Evolutionary conservation across 2,329 filamentous ascomycete genomes (phyloP).

Genomic region (Aspergillus spinulosporus): DNA sequence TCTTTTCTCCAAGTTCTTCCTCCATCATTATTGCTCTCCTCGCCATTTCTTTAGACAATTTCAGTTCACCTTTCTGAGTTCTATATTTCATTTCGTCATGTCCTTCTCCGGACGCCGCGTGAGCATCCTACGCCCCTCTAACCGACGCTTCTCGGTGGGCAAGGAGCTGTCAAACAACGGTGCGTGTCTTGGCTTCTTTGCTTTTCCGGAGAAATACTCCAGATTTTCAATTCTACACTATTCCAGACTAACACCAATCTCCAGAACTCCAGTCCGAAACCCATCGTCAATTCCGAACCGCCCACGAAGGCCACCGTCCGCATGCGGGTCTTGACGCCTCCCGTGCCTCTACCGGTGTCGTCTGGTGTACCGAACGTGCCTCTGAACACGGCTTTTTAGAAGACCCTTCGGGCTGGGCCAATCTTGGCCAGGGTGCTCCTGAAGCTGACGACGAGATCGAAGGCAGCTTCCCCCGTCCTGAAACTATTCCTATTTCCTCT

Average conservation of each 20-base stretch:
- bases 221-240: background rate
- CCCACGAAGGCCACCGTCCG: conserved; percentile 85
- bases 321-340: conserved; percentile 89
- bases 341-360: conserved; percentile 86
- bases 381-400: conserved; percentile 86
- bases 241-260: background rate
- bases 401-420: conserved; percentile 81
- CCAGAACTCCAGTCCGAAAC: conserved; percentile 78
- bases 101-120: conserved; percentile 49
- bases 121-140: conserved; percentile 44
- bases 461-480: conserved; percentile 82
- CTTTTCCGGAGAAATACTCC: conserved; percentile 3
- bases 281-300: conserved; percentile 84
- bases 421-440: conserved; percentile 89
- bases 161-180: conserved; percentile 50
- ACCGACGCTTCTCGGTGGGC: conserved; percentile 43
- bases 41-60: background rate
- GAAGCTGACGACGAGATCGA: conserved; percentile 92
- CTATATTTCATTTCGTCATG: conserved; percentile 34
- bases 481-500: conserved; percentile 73
- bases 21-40: background rate
- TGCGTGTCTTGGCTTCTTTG: conserved; percentile 29
- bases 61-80: background rate
- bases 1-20: background rate
- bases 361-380: conserved; percentile 73